Evolutionary conservation across 2,329 filamentous ascomycete species (phyloP).

Genomic region (Exophiala dermatitidis): DNA sequence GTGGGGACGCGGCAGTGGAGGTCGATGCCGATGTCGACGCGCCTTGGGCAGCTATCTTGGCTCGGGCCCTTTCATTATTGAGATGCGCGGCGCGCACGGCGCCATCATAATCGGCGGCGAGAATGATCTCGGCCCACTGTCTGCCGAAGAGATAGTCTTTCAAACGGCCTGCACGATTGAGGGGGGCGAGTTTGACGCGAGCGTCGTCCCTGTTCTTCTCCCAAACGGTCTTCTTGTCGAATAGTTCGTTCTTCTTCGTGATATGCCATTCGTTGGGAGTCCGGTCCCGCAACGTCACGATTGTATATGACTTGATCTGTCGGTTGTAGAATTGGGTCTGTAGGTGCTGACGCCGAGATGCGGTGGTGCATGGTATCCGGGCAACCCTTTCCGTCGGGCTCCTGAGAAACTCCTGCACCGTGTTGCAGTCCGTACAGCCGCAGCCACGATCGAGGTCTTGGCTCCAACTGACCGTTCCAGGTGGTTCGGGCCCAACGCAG

Average conservation of each 20-base stretch:
- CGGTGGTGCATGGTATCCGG: background rate
- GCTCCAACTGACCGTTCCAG: background rate
- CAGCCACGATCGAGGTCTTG: background rate
- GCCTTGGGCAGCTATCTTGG: too few relatives aligned
- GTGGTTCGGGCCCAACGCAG: conserved; percentile 5
- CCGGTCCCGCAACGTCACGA: conserved; percentile 2
- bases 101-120: background rate
- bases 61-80: too few relatives aligned
- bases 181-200: background rate
- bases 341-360: conserved; percentile 1
- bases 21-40: too few relatives aligned
- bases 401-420: conserved; percentile 4
- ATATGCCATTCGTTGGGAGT: conserved; percentile 7
- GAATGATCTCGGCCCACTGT: background rate
- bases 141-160: background rate
- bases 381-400: background rate
- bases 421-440: conserved; percentile 4
- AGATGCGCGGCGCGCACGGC: background rate
- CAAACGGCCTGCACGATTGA: background rate
- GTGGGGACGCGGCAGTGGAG: too few relatives aligned
- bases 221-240: background rate
- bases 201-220: background rate
- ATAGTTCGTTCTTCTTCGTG: conserved; percentile 3
- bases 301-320: background rate
- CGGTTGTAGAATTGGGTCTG: background rate